Conservation (phyloP, 805 yeast genomes). For the Kodamaea jinghongensis region DNA sequence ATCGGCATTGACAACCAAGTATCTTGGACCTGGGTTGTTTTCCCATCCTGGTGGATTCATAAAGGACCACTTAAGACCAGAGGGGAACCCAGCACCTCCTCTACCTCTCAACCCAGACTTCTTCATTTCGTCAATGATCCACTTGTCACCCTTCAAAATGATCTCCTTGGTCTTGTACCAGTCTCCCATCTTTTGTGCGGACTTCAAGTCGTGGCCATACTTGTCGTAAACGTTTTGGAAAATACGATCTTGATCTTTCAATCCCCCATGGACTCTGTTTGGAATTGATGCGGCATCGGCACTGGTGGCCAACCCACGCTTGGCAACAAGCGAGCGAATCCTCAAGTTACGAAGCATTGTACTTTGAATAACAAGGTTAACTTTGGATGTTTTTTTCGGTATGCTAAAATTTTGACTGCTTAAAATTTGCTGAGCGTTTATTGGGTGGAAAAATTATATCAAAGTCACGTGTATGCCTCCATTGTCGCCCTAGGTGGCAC, state of each 20-base stretch:
- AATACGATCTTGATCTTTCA: slow-evolving; percentile 79
- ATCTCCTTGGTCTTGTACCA: slow-evolving; percentile 92
- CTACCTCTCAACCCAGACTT: slow-evolving; percentile 84
- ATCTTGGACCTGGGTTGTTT: slow-evolving; percentile 84
- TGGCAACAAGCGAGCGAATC: slow-evolving; percentile 22
- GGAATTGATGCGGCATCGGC: slow-evolving; percentile 50
- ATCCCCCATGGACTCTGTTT: slow-evolving; percentile 64
- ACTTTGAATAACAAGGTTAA: slow-evolving; percentile 2
- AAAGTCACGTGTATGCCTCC: slow-evolving; percentile 5
- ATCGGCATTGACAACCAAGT: slow-evolving; percentile 86
- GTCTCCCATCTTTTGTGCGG: slow-evolving; percentile 79
- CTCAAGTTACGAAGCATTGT: slow-evolving; percentile 36
- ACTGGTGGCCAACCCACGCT: slow-evolving; percentile 43
- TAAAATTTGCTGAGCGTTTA: slow-evolving; percentile 15
- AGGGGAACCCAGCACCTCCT: slow-evolving; percentile 94
- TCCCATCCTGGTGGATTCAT: slow-evolving; percentile 98
- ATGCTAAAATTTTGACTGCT: slow-evolving; percentile 14
- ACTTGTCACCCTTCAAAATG: slow-evolving; percentile 75
- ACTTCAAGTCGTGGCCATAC: slow-evolving; percentile 72
- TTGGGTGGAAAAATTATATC: slow-evolving; percentile 11
- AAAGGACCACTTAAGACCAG: slow-evolving; percentile 88
- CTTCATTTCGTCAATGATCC: slow-evolving; percentile 89
- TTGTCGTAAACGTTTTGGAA: slow-evolving; percentile 79
- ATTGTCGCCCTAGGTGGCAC: too few species aligned
- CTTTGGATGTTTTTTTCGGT: slow-evolving; percentile 8